A percentile compares a stretch with the other conserved stretches of the same genome.
Evolutionary conservation across 768 basidiomycete species (phyloP).

Genomic region (Boletus sensibilis): DNA sequence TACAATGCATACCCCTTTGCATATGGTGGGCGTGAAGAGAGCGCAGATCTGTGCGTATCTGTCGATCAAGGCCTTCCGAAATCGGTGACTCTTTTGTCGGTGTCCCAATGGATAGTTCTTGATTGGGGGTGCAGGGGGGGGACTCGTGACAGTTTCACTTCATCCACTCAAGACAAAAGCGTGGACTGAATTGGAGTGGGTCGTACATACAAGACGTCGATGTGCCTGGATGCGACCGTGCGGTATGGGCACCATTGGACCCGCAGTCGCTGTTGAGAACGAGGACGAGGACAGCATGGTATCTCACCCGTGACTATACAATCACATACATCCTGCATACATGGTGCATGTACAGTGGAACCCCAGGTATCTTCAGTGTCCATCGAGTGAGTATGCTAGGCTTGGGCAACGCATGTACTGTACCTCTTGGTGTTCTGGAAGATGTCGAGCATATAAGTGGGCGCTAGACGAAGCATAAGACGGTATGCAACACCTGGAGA

Average conservation of each 20-base stretch:
- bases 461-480: background rate
- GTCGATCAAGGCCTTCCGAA: background rate
- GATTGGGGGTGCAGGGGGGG: no score
- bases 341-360: no score
- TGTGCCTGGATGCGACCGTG: background rate
- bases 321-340: no score
- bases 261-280: background rate
- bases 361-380: no score
- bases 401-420: background rate
- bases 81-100: background rate
- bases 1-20: no score
- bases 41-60: background rate
- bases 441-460: no score
- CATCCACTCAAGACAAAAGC: background rate
- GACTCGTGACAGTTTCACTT: background rate
- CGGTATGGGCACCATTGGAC: background rate
- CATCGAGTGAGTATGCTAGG: no score
- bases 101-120: background rate
- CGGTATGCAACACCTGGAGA: background rate
- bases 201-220: background rate
- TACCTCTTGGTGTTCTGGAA: background rate
- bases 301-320: no score
- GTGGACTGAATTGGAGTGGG: background rate
- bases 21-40: background rate
- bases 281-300: background rate